phyloP scores from a whole-genome alignment of 106 monocot genomes.

The Acorus calamus region DNA sequence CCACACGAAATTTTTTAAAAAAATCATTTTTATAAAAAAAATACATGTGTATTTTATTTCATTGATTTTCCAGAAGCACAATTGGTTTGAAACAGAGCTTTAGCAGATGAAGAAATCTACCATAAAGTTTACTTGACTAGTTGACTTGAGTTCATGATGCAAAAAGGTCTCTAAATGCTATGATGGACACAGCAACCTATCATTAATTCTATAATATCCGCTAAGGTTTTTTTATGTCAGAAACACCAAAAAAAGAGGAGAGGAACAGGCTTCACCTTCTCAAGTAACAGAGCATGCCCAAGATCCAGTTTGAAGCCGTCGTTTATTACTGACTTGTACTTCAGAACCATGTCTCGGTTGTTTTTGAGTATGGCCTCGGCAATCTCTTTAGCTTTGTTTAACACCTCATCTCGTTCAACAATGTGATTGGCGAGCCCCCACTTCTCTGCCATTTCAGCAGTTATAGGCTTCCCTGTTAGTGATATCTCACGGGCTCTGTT shows the following conservation, averaged over 20 bases:
- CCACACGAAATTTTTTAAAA: no score
- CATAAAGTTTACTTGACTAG: no score
- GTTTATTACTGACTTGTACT: slow-evolving; percentile 75
- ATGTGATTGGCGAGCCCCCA: slow-evolving; percentile 93
- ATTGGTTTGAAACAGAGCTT: no score
- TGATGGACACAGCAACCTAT: no score
- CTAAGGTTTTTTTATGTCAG: not conserved
- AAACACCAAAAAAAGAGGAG: not conserved
- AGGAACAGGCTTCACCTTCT: slow-evolving; percentile 45
- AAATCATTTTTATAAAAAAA: no score
- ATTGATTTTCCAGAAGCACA: no score
- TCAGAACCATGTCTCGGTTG: slow-evolving; percentile 66
- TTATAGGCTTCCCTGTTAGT: slow-evolving; percentile 49
- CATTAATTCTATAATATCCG: no score
- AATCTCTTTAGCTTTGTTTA: slow-evolving; percentile 68
- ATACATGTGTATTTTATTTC: no score
- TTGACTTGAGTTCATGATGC: no score
- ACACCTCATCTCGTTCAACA: slow-evolving; percentile 41
- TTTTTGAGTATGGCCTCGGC: slow-evolving; percentile 62
- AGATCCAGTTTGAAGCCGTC: slow-evolving; percentile 82
- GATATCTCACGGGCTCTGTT: slow-evolving; percentile 74
- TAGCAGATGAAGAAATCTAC: no score
- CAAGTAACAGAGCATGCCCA: slow-evolving; percentile 49
- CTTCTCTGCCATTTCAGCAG: slow-evolving; percentile 81
- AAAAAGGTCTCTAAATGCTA: no score